phyloP scores from a whole-genome alignment of 148 eudicot species.

The Chenopodium suecicum region DNA sequence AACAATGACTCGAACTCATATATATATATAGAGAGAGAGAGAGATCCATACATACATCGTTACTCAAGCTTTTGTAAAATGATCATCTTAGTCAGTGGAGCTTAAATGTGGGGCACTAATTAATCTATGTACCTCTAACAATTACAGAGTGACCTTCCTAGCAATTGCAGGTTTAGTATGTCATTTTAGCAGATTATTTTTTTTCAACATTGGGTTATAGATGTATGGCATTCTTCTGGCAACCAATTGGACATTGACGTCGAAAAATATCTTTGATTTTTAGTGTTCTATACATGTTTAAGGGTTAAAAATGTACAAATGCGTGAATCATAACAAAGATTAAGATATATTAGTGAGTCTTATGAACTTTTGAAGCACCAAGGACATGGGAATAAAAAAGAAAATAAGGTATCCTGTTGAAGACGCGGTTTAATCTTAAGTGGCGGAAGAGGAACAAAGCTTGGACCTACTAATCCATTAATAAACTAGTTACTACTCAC shows the following conservation, averaged over 20 bases:
- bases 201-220: conserved; percentile 12
- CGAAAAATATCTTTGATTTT: neutral
- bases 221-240: conserved; percentile 28
- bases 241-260: conserved; percentile 13
- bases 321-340: conserved; percentile 7
- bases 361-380: conserved; percentile 9
- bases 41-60: neutral
- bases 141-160: conserved; percentile 18
- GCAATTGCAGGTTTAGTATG: conserved; percentile 18
- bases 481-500: conserved; percentile 4
- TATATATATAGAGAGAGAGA: conserved; percentile 6
- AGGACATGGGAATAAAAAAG: neutral
- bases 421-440: conserved; percentile 22
- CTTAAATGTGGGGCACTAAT: conserved; percentile 19
- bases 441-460: neutral
- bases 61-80: conserved; percentile 2
- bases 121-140: neutral
- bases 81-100: conserved; percentile 20
- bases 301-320: neutral
- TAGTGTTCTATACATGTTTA: no score
- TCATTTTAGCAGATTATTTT: neutral
- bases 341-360: neutral
- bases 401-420: neutral
- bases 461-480: conserved; percentile 9
- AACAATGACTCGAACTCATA: neutral